These are phyloP conservation scores for Jaltomata sinuosa DNA, from an alignment of 257 asterid species.

Conservation along the genomic window DNA sequence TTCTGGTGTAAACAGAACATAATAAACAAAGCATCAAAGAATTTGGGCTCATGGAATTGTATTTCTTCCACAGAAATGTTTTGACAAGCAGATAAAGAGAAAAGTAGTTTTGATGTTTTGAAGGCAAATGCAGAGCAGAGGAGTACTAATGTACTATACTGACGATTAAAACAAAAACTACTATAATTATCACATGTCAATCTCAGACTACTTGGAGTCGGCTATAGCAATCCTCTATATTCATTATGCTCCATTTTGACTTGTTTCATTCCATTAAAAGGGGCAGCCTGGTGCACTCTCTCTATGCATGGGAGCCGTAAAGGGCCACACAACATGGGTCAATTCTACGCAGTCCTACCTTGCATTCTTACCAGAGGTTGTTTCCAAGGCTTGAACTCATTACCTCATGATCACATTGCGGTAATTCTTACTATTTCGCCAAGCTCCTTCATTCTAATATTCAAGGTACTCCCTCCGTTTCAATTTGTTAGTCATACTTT, in stretches of 20 bases:
- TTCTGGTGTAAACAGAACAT: background rate
- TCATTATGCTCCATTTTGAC: background rate
- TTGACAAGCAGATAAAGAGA: background rate
- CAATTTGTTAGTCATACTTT: no score
- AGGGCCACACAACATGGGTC: background rate
- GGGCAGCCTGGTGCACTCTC: background rate
- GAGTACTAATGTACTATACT: background rate
- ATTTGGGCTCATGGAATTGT: background rate
- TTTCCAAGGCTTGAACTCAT: background rate
- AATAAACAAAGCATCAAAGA: background rate
- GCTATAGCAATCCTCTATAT: background rate
- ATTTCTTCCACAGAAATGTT: background rate
- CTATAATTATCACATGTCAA: background rate
- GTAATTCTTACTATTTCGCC: background rate
- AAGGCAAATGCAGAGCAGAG: background rate
- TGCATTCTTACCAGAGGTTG: background rate
- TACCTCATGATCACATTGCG: background rate
- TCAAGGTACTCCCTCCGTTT: no score
- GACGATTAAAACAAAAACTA: background rate
- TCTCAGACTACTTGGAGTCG: background rate
- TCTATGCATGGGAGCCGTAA: background rate
- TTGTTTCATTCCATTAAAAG: background rate
- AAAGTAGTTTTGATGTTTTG: background rate
- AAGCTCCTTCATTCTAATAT: background rate
- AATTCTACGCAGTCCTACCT: background rate